Evolutionary conservation across 495 filamentous ascomycete genomes (phyloP), one percentile per base, ranked within the genome.

Genomic region (Podospora pseudopauciseta): DNA sequence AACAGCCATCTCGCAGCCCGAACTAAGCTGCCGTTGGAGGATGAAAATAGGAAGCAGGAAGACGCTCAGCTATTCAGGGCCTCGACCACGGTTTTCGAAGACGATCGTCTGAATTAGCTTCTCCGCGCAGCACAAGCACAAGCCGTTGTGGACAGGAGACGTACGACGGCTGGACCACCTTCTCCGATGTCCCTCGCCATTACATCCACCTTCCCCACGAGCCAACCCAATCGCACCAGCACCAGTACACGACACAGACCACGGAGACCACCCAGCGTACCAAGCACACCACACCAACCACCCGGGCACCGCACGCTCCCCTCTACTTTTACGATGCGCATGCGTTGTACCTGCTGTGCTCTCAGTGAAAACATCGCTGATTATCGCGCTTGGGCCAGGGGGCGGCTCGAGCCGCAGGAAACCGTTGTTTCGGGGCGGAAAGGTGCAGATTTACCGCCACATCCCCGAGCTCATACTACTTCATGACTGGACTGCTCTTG

Each of bases 391-490:
- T 69, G 32, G 68, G 16, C 68, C 68, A 76, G 59, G 26, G 28
- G 15, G 60, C 69, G 72, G 75, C 67, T 73, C 67, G 63, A 73
- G 58, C 71, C 72, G 71, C 64, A 69, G 65, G 68, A 73, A 76
- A 65, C 74, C 71, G 75, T 70, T 72, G 34, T 71, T 71, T 73
- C 67, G 67, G 68, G 30, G 68, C 75, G 75, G 75, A 34, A 70
- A 71, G 20, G 18, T 68, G 75, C 75, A 77, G 71, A 60, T 70
- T 71, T 71, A 74, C 61, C 70, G 67, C 70, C 75, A 71, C 70
- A 75, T 67, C 26, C 63, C 63, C 55, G 55, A 15, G 44, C 63
- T 49, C 65, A 60, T 66, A 32, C 57, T 19, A 26, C 39, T 67
- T 66, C 27, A 57, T 56, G 7, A 34, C 65, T 34, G 30, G 58